These are phyloP conservation scores for Rhodotorula mucilaginosa DNA, from an alignment of 1,284 basidiomycete species.

Conservation along the genomic window DNA sequence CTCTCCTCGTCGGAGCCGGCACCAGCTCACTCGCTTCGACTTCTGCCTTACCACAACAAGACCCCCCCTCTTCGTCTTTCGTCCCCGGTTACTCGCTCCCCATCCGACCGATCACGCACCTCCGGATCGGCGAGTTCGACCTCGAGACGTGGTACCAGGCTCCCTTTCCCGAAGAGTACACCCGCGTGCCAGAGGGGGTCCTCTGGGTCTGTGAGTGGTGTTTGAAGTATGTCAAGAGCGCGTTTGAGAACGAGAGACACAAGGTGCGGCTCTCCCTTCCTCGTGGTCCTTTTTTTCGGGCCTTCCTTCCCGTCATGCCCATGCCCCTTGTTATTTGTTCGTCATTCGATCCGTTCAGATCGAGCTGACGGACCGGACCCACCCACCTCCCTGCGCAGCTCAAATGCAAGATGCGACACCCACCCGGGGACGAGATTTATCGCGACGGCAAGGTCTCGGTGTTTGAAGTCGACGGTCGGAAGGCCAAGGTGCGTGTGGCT, in stretches of 20 bases:
- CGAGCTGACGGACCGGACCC: no score
- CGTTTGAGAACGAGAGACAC: constrained; percentile 83
- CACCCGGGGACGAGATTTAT: constrained; percentile 98
- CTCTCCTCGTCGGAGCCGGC: background rate
- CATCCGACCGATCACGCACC: constrained; percentile 24
- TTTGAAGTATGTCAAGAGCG: constrained; percentile 96
- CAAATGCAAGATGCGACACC: constrained; percentile 92
- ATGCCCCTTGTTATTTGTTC: no score
- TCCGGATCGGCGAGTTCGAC: background rate
- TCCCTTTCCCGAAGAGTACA: constrained; percentile 97
- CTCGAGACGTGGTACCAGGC: constrained; percentile 99
- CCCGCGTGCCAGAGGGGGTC: constrained; percentile 84
- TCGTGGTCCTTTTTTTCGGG: no score
- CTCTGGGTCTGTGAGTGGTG: constrained; percentile 98
- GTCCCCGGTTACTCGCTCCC: constrained; percentile 3
- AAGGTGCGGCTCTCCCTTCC: constrained; percentile 58
- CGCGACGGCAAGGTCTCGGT: constrained; percentile 83
- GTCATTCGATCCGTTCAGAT: no score
- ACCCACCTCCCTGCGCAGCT: constrained; percentile 55
- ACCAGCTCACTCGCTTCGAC: no score
- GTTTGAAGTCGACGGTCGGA: constrained; percentile 96
- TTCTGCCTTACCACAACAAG: background rate
- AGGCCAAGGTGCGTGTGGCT: constrained; percentile 71
- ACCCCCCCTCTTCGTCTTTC: background rate
- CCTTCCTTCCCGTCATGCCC: no score